Base-by-base conservation (phyloP, 495 filamentous ascomycete genomes). In the Hyaloscypha variabilis region DNA sequence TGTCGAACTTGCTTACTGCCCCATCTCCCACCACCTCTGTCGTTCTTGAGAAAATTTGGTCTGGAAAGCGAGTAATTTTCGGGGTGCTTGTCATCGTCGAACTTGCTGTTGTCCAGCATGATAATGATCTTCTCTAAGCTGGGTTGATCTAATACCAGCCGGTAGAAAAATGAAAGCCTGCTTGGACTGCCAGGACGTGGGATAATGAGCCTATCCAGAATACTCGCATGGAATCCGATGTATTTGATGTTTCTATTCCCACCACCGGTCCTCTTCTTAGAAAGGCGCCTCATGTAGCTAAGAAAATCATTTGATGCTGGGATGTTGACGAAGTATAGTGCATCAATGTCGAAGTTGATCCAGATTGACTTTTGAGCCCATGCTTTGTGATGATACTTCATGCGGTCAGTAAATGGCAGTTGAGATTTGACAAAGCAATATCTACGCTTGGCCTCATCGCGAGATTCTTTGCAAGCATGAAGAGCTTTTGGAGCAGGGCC, bases 271-370 rank as follows among this genome's bases (percentile, higher is more conserved):
- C 11, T 55, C n/a, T 63, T 25, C n/a, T 54, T 24, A 17, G 51
- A 54, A 10, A 50, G 14, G 6, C 51, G 19, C 19, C 28, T 19
- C 26, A 58, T 23, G 21, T 54, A 64, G 60, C 60, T 56, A 8
- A 24, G 6, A 39, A 63, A 54, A 6, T 55, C 6, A 6, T 5
- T 2, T 4, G 26, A 19, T 2, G 30, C 19, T 19, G 50, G 50
- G 8, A 63, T 26, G 17, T 58, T 58, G 34, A 31, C 24, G n/a
- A 64, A 51, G 54, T 64, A 64, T 19, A 64, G 6, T 2, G 62
- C 58, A 30, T 64, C 62, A 34, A 64, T 58, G 13, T 23, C 31
- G 53, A 46, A 64, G 54, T 64, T 64, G 39, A 58, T 24, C 23
- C 23, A 58, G n/a, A 58, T 64, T 31, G 24, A 62, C 14, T 34